phyloP scores from a whole-genome alignment of 345 rosid genomes.

The Isatis tinctoria region DNA sequence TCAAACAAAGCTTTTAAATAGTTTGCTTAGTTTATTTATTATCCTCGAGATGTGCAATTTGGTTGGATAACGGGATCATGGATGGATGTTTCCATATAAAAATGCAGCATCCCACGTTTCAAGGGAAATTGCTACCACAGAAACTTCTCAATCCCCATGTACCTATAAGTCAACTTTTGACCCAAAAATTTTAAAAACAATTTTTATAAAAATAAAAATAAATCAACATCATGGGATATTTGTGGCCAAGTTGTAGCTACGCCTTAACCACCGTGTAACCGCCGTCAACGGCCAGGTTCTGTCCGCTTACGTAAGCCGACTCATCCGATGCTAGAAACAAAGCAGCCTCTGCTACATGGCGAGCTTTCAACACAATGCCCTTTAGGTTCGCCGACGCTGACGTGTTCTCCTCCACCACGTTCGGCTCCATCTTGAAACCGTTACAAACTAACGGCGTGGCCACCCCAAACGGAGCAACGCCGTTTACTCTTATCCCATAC shows the following conservation, averaged over 20 bases:
- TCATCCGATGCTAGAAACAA: conserved; percentile 87
- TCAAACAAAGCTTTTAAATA: background rate
- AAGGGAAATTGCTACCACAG: conserved; percentile 20
- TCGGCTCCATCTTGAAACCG: conserved; percentile 45
- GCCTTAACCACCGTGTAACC: conserved; percentile 64
- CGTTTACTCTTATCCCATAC: conserved; percentile 83
- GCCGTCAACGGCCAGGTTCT: conserved; percentile 79
- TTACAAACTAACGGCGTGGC: conserved; percentile 74
- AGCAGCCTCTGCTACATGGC: conserved; percentile 79
- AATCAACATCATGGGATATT: conserved; percentile 6
- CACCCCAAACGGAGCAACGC: conserved; percentile 77
- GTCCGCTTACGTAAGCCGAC: conserved; percentile 79
- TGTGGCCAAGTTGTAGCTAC: conserved; percentile 24
- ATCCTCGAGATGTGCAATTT: conserved; percentile 26
- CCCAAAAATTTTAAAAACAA: background rate
- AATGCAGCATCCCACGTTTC: conserved; percentile 26
- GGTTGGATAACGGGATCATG: background rate
- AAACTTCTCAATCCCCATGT: conserved; percentile 18
- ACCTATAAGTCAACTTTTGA: conserved; percentile 24
- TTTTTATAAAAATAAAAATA: background rate
- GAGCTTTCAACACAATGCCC: conserved; percentile 63
- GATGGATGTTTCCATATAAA: conserved; percentile 13
- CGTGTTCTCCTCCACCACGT: conserved; percentile 21
- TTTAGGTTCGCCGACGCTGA: conserved; percentile 48
- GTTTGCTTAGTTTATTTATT: background rate